These are phyloP conservation scores for Gossypium laxum DNA, from an alignment of 441 rosid genomes.

Conservation along the genomic window DNA sequence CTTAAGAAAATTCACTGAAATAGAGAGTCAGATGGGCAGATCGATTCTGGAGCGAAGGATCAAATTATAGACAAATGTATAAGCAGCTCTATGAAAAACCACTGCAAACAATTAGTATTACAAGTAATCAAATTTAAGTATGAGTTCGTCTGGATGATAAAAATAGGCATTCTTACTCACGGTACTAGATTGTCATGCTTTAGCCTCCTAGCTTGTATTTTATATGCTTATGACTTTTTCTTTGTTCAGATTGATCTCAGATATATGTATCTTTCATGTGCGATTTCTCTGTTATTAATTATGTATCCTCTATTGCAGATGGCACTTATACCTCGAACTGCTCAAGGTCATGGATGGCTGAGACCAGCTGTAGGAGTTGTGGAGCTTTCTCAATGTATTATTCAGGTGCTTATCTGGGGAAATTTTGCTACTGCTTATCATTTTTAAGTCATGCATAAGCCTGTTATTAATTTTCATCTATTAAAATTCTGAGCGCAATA, in stretches of 20 bases:
- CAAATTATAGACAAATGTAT: not conserved
- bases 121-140: not conserved
- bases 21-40: not conserved
- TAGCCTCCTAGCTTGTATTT: not conserved
- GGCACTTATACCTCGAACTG: conserved; percentile 80
- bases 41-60: not conserved
- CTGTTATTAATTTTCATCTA: not conserved
- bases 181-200: not conserved
- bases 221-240: not conserved
- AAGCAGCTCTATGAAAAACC: not conserved
- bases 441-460: not conserved
- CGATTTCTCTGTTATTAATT: not conserved
- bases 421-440: not conserved
- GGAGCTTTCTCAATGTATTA: conserved; percentile 88
- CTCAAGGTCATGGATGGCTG: conserved; percentile 95
- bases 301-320: conserved; percentile 39
- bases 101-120: not conserved
- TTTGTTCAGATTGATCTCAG: not conserved
- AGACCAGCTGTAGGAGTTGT: conserved; percentile 89
- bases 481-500: not conserved
- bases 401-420: conserved; percentile 50
- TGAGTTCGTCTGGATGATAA: not conserved
- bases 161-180: not conserved
- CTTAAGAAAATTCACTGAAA: not conserved
- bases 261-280: not conserved